phyloP scores from a whole-genome alignment of 2,329 filamentous ascomycete species.

The Lecanicillium sp. region DNA sequence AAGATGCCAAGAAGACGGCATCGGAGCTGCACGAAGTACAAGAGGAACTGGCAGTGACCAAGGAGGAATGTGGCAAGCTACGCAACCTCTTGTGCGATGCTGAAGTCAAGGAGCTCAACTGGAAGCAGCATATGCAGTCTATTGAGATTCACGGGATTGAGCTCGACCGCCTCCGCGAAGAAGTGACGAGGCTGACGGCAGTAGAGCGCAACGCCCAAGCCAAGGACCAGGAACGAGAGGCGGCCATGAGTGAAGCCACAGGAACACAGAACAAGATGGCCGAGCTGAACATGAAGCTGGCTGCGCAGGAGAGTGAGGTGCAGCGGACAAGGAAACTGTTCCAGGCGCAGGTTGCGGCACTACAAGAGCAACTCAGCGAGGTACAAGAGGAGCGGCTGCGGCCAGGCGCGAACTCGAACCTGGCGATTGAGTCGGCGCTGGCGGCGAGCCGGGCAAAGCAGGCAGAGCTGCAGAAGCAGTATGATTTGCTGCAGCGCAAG shows the following conservation, averaged over 20 bases:
- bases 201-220: constrained; percentile 57
- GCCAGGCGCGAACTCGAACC: constrained; percentile 21
- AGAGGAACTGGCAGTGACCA: constrained; percentile 49
- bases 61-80: constrained; percentile 56
- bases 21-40: constrained; percentile 49
- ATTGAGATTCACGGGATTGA: constrained; percentile 55
- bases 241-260: constrained; percentile 48
- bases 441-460: constrained; percentile 47
- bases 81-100: constrained; percentile 58
- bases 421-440: constrained; percentile 35
- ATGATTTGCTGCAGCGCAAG: constrained; percentile 40
- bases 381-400: constrained; percentile 20
- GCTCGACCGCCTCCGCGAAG: constrained; percentile 48
- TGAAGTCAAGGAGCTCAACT: constrained; percentile 59
- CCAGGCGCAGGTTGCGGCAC: constrained; percentile 37
- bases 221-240: constrained; percentile 52
- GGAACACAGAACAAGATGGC: constrained; percentile 52
- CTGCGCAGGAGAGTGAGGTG: constrained; percentile 39
- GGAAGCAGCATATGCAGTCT: constrained; percentile 56
- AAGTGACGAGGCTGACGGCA: constrained; percentile 53
- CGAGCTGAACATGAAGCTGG: constrained; percentile 50
- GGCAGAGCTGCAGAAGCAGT: constrained; percentile 44
- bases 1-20: constrained; percentile 61
- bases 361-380: constrained; percentile 38
- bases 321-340: constrained; percentile 35